Evolutionary conservation across 306 rosid genomes (phyloP).

Genomic region (Hippophae tibetana): DNA sequence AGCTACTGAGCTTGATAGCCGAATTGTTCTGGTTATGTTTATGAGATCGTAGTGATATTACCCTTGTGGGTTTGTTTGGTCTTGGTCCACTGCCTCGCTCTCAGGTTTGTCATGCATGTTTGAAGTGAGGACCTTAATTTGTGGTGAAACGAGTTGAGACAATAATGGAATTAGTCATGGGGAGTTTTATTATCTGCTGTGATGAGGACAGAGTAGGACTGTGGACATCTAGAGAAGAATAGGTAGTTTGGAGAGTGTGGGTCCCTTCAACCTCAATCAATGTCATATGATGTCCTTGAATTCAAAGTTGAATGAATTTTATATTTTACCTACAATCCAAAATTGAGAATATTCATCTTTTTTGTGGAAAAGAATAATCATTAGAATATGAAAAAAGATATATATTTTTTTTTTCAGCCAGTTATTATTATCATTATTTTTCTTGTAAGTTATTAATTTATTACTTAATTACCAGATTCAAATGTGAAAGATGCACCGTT

Average conservation of each 20-base stretch:
- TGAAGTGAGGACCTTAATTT: constrained; percentile 28
- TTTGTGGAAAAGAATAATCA: background rate
- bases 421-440: too few relatives aligned
- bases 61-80: too few relatives aligned
- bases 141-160: constrained; percentile 63
- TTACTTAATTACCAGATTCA: too few relatives aligned
- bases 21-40: too few relatives aligned
- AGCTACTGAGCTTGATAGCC: too few relatives aligned
- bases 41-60: too few relatives aligned
- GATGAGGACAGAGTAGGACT: constrained; percentile 75
- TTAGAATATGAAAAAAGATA: background rate
- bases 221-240: constrained; percentile 75
- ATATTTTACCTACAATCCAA: constrained; percentile 51
- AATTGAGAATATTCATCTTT: background rate
- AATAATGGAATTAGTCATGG: constrained; percentile 49
- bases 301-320: constrained; percentile 72
- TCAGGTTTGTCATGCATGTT: too few relatives aligned
- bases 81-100: too few relatives aligned
- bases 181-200: constrained; percentile 70
- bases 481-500: too few relatives aligned
- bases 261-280: constrained; percentile 93
- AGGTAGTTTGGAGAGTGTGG: constrained; percentile 64
- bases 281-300: constrained; percentile 63
- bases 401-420: too few relatives aligned
- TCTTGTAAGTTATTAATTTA: background rate